A percentile compares a stretch with the other conserved stretches of the same genome.
phyloP scores from a whole-genome alignment of 2,329 filamentous ascomycete genomes.

The Lasiodiplodia sp. region DNA sequence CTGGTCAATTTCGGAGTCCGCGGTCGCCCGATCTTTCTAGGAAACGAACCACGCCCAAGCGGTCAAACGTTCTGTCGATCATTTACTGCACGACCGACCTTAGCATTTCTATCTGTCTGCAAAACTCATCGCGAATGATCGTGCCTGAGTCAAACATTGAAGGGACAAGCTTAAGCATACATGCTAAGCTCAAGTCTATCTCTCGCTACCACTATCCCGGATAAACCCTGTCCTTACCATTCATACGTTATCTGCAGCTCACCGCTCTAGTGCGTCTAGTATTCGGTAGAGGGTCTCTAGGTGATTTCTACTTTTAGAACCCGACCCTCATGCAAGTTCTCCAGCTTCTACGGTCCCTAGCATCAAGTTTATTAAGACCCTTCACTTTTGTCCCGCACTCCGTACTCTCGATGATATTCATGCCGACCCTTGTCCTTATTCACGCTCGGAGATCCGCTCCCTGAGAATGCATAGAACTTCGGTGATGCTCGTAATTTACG shows the following conservation, averaged over 20 bases:
- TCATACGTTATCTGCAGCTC: background rate
- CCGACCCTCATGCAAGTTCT: background rate
- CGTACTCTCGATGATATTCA: background rate
- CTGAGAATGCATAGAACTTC: background rate
- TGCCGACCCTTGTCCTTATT: background rate
- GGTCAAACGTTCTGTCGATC: background rate
- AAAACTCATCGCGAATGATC: background rate
- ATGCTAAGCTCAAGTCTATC: conserved; percentile 1
- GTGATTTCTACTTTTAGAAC: background rate
- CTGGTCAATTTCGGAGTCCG: background rate
- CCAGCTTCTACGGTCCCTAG: background rate
- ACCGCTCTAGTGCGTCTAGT: background rate
- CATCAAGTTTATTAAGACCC: background rate
- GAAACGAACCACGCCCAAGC: background rate
- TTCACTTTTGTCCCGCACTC: background rate
- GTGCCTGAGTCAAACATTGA: background rate
- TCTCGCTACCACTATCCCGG: conserved; percentile 7
- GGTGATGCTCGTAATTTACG: background rate
- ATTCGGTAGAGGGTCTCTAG: background rate
- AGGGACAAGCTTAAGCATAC: background rate
- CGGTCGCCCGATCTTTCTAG: background rate
- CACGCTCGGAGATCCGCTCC: background rate
- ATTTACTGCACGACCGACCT: background rate
- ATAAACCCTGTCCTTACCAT: background rate
- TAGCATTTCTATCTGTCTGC: background rate